These are phyloP conservation scores for Cucurbita maxima DNA, from an alignment of 306 rosid genomes.

Conservation along the genomic window DNA sequence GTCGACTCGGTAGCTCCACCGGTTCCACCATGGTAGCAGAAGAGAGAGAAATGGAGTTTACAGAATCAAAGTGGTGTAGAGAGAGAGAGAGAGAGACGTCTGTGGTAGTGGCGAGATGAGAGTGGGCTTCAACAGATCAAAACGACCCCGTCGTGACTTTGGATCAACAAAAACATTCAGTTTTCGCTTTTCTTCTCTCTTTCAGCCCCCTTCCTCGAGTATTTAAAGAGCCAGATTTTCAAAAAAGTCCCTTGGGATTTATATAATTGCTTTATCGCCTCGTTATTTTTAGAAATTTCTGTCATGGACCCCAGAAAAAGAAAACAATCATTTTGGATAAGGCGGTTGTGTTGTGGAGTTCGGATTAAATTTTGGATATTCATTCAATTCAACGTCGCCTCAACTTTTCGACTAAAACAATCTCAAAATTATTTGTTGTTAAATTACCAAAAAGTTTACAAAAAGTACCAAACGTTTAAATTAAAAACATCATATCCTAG, in stretches of 20 bases:
- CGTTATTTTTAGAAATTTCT: not conserved
- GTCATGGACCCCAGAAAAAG: not conserved
- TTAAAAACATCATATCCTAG: too few species aligned
- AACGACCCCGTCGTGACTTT: not conserved
- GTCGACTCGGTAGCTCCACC: constrained; percentile 80
- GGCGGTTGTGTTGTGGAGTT: not conserved
- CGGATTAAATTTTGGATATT: too few species aligned
- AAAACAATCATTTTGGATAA: not conserved
- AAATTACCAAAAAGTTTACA: too few species aligned
- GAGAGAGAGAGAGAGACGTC: not conserved
- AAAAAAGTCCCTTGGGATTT: not conserved
- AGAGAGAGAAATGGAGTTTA: not conserved
- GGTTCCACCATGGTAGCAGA: constrained; percentile 54
- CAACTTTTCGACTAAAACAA: too few species aligned
- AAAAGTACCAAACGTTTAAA: too few species aligned
- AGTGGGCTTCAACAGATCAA: not conserved
- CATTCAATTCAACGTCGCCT: too few species aligned
- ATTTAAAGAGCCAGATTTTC: not conserved
- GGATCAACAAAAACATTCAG: not conserved
- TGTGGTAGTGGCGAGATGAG: not conserved
- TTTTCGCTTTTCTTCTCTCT: not conserved
- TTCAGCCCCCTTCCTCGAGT: not conserved
- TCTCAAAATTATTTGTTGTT: too few species aligned
- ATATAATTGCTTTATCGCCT: not conserved
- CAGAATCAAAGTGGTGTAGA: not conserved